Evolutionary conservation across 192 early-diverging fungal species (phyloP).

Genomic region (Coemansia sp.): DNA sequence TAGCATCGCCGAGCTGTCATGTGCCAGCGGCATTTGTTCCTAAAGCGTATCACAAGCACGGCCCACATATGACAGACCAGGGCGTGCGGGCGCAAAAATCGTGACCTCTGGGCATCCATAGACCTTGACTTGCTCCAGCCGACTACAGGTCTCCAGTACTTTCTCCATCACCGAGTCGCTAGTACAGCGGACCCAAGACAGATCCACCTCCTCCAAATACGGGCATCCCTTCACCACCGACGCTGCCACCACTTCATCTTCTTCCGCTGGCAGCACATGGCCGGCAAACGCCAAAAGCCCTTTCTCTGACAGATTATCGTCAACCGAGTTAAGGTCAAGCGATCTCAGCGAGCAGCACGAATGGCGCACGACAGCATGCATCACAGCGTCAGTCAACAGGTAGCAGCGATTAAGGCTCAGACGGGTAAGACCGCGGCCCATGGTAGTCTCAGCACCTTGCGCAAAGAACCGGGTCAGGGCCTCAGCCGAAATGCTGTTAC

Average conservation of each 20-base stretch:
- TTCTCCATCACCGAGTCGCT: constrained; percentile 67
- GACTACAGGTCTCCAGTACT: constrained; percentile 54
- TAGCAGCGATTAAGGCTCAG: constrained; percentile 67
- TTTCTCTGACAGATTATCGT: constrained; percentile 59
- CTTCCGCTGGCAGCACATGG: constrained; percentile 4
- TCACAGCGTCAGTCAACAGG: constrained; percentile 60
- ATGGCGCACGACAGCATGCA: constrained; percentile 59
- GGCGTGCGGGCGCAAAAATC: constrained; percentile 48
- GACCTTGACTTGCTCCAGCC: constrained; percentile 58
- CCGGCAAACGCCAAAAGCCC: constrained; percentile 58
- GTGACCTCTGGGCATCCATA: constrained; percentile 77
- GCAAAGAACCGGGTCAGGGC: constrained; percentile 35
- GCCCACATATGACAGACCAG: constrained; percentile 57
- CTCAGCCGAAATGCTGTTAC: constrained; percentile 21
- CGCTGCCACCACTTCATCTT: not conserved
- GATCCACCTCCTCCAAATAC: constrained; percentile 59
- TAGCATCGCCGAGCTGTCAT: not conserved
- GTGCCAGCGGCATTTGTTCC: not conserved
- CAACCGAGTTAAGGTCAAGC: constrained; percentile 71
- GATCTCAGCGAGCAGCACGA: constrained; percentile 57
- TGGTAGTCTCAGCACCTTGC: not conserved
- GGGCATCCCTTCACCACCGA: constrained; percentile 34
- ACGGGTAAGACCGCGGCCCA: constrained; percentile 34
- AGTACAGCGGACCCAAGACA: constrained; percentile 74
- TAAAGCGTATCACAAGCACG: constrained; percentile 60